These are phyloP conservation scores for Cercophora scortea DNA, from an alignment of 495 filamentous ascomycete species.

Conservation along the genomic window DNA sequence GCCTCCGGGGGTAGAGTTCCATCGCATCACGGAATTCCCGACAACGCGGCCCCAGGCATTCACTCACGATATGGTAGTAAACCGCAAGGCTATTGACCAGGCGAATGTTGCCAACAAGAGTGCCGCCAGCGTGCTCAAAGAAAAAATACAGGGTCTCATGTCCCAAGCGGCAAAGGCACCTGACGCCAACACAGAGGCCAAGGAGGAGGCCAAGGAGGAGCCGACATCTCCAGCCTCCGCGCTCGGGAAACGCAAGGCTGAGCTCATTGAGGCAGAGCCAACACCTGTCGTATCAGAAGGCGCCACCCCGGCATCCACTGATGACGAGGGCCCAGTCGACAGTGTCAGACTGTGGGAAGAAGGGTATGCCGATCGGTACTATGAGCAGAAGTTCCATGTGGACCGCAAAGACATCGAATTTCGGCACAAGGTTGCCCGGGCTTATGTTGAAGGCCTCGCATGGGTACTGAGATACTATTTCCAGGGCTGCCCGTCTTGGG, in stretches of 20 bases:
- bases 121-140: conserved; percentile 83
- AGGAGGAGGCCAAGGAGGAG: conserved; percentile 4
- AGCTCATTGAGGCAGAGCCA: conserved; percentile 51
- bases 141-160: conserved; percentile 55
- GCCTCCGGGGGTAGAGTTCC: conserved; percentile 17
- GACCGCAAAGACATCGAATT: conserved; percentile 75
- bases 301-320: conserved; percentile 33
- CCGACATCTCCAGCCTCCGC: conserved; percentile 31
- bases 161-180: conserved; percentile 16
- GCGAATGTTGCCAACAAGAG: conserved; percentile 89
- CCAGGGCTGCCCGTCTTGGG: conserved; percentile 96
- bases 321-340: conserved; percentile 62
- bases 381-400: conserved; percentile 93
- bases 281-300: conserved; percentile 36
- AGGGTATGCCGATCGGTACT: conserved; percentile 92
- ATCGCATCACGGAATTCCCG: conserved; percentile 48
- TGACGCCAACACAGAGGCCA: conserved; percentile 8
- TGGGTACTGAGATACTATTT: conserved; percentile 99
- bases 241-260: conserved; percentile 48
- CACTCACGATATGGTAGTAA: conserved; percentile 85
- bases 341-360: conserved; percentile 89
- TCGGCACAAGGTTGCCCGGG: conserved; percentile 80
- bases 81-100: conserved; percentile 63
- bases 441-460: conserved; percentile 92
- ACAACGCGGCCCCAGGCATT: conserved; percentile 51